Conservation (phyloP, 2,329 filamentous ascomycete genomes). For the Talaromyces sp. region DNA sequence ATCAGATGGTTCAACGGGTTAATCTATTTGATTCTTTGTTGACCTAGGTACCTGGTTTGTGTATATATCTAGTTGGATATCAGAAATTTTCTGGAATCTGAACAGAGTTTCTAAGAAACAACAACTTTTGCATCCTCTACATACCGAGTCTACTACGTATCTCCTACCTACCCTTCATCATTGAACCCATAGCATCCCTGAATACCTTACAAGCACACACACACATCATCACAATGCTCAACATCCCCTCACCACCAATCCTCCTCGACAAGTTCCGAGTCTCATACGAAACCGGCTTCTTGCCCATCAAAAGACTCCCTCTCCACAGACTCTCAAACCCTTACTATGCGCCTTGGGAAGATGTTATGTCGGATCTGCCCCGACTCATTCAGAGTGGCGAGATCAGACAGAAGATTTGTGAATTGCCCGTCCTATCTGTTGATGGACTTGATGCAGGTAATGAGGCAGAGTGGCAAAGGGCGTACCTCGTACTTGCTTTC, state of each 20-base stretch:
- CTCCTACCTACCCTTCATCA: not conserved
- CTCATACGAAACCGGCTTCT: constrained; percentile 63
- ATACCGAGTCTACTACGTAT: not conserved
- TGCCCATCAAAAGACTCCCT: constrained; percentile 62
- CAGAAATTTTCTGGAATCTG: not conserved
- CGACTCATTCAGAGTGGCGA: constrained; percentile 60
- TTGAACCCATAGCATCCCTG: not conserved
- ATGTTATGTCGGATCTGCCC: constrained; percentile 49
- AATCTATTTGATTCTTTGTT: not conserved
- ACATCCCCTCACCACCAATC: constrained; percentile 20
- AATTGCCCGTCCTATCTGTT: constrained; percentile 72
- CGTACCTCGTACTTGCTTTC: constrained; percentile 70
- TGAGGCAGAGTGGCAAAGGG: constrained; percentile 81
- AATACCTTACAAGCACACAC: not conserved
- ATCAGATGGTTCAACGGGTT: not conserved
- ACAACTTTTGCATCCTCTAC: not conserved
- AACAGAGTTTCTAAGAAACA: too few species aligned
- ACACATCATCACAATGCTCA: constrained; percentile 15
- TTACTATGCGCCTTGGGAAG: constrained; percentile 79
- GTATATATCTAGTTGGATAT: not conserved
- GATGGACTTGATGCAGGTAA: constrained; percentile 59
- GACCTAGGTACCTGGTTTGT: too few species aligned
- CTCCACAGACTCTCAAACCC: constrained; percentile 68
- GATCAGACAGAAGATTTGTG: constrained; percentile 68
- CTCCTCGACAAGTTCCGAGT: constrained; percentile 64